phyloP scores from a whole-genome alignment of 2,329 filamentous ascomycete species.

The Penicillium verrucosum region DNA sequence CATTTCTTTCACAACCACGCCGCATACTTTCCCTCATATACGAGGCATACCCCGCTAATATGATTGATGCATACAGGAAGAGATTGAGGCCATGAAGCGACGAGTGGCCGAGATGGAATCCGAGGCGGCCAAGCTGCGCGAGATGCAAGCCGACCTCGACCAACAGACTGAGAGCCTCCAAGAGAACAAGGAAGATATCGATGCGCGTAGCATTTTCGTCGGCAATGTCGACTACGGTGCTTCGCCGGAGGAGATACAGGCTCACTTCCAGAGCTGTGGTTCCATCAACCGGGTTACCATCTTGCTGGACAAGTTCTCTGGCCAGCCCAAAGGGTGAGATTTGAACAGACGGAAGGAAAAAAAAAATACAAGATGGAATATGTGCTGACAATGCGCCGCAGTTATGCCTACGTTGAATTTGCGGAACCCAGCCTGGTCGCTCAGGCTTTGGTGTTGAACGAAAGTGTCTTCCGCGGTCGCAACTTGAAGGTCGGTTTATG shows the following conservation, averaged over 20 bases:
- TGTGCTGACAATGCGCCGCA: slow-evolving; percentile 42
- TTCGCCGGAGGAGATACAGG: slow-evolving; percentile 95
- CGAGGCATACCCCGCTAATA: slow-evolving; percentile 1
- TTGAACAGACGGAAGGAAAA: neutral
- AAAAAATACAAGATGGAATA: neutral
- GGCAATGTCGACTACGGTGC: slow-evolving; percentile 98
- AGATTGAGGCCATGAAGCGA: slow-evolving; percentile 83
- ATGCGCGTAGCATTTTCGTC: slow-evolving; percentile 93
- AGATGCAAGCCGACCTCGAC: slow-evolving; percentile 84
- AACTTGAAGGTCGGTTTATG: slow-evolving; percentile 75
- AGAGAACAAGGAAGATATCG: slow-evolving; percentile 94
- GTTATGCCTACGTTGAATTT: slow-evolving; percentile 98
- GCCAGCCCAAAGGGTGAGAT: slow-evolving; percentile 91
- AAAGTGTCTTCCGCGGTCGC: slow-evolving; percentile 90
- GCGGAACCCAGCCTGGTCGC: slow-evolving; percentile 89
- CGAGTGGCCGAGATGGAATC: slow-evolving; percentile 88
- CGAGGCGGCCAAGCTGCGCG: slow-evolving; percentile 78
- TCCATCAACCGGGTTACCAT: slow-evolving; percentile 98
- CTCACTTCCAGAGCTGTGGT: slow-evolving; percentile 95
- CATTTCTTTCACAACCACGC: neutral
- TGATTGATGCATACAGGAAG: slow-evolving; percentile 52
- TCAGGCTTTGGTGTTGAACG: slow-evolving; percentile 90
- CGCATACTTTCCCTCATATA: neutral
- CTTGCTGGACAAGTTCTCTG: slow-evolving; percentile 94
- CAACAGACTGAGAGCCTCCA: slow-evolving; percentile 77